Evolutionary conservation across 495 filamentous ascomycete species (phyloP).

Genomic region (Emericellopsis terricola): DNA sequence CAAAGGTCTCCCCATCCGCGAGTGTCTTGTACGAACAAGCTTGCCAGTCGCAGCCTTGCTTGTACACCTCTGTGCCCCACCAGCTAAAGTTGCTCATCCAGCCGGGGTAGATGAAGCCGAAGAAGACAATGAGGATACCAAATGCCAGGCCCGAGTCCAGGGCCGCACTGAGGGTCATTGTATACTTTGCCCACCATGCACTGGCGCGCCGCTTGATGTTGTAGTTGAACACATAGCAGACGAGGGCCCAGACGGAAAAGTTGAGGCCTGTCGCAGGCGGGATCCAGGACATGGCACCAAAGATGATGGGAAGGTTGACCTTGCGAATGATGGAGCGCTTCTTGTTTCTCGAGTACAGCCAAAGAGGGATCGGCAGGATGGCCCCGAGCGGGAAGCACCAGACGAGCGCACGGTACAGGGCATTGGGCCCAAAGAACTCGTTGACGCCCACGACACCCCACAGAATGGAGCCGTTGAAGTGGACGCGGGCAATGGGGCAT

Average conservation of each 20-base stretch:
- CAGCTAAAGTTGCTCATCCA: constrained; percentile 43
- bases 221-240: constrained; percentile 71
- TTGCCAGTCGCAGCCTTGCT: constrained; percentile 44
- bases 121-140: constrained; percentile 66
- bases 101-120: constrained; percentile 60
- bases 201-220: constrained; percentile 42
- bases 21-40: constrained; percentile 37
- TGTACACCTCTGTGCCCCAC: constrained; percentile 66
- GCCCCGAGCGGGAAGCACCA: constrained; percentile 69
- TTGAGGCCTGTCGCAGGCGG: constrained; percentile 74
- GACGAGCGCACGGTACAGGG: constrained; percentile 49
- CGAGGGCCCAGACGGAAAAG: constrained; percentile 64
- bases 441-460: constrained; percentile 74
- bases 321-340: constrained; percentile 35
- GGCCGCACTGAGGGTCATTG: constrained; percentile 68
- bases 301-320: constrained; percentile 54
- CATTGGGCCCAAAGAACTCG: constrained; percentile 56
- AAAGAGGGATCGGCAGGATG: constrained; percentile 47
- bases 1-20: constrained; percentile 35
- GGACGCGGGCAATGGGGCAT: constrained; percentile 71
- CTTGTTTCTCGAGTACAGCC: constrained; percentile 36
- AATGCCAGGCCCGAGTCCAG: constrained; percentile 69
- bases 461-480: constrained; percentile 77
- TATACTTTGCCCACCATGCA: constrained; percentile 80
- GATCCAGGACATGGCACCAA: constrained; percentile 62